Evolutionary conservation across 1,284 basidiomycete genomes (phyloP), one percentile per base, ranked within the genome.

Genomic region (Papiliotrema terrestris): DNA sequence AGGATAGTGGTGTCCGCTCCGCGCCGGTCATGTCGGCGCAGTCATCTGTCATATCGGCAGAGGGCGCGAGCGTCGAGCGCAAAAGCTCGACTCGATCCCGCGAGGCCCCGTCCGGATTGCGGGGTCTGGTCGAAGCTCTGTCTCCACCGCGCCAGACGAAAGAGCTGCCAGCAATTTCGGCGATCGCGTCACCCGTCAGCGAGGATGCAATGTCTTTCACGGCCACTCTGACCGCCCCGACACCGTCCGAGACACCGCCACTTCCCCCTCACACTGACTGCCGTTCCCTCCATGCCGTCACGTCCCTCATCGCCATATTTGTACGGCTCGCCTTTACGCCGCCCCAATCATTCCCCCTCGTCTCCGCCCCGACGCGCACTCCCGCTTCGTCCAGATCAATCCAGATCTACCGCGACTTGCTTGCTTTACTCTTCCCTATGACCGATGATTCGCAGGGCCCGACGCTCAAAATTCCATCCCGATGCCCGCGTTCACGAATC

Each of bases 401-500:
- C 52, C 60, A 65, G 41, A 65, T 82, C 39, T 81, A 77, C 65
- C 71, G 73, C 38, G 79, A 81, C 55, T 62, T 81, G 6, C 68
- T 81, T 5, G 65, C 65, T 43, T 69, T 81, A 25, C 67, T 81
- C 19, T 74, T 69, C 17, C 71, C 72, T 1, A 60, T 63, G 63
- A 60, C 63, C 50, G 63, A 60, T 54, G 63, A 61, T 50, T 46
- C 61, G 42, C 51, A 57, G 11, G 49, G 49, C n/a, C 54, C 63
- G 19, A 60, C 58, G 25, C 54, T 67, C 49, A 60, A 59, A 39
- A 59, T 73, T 19, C 68, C 72, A 2, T 74, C 77, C 17, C 60
- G 68, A 25, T 87, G 86, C 29, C 74, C 83, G 0, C 79, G 82
- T 19, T 86, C 88, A 0, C 81, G 91, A 23, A 74, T 98, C 17